A percentile compares a stretch with the other conserved stretches of the same genome.
Conservation (phyloP, 306 rosid species). For the Prunus armeniaca region DNA sequence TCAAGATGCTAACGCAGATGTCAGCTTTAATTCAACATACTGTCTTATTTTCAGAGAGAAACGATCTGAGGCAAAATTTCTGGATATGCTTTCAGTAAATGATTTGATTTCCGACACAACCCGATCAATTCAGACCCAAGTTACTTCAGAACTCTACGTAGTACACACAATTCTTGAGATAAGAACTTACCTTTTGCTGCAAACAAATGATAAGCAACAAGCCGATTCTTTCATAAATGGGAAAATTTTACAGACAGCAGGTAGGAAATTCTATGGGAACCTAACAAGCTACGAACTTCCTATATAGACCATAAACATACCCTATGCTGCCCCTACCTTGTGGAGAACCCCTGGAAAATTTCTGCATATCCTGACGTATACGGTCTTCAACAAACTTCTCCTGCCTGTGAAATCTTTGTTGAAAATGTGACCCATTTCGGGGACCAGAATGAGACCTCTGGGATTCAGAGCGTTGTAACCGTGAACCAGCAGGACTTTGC, state of each 20-base stretch:
- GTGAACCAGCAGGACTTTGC: slow-evolving; percentile 66
- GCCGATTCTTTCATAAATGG: slow-evolving; percentile 41
- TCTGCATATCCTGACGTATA: slow-evolving; percentile 66
- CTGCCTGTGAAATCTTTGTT: slow-evolving; percentile 76
- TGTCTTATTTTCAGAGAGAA: slow-evolving; percentile 63
- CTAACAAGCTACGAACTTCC: slow-evolving; percentile 63
- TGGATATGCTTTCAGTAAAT: slow-evolving; percentile 51
- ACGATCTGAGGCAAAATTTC: slow-evolving; percentile 62
- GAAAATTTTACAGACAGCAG: slow-evolving; percentile 20
- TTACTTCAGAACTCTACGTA: slow-evolving; percentile 52
- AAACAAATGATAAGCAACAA: slow-evolving; percentile 63
- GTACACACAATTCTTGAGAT: slow-evolving; percentile 64
- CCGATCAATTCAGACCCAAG: slow-evolving; percentile 50
- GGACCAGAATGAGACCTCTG: slow-evolving; percentile 75
- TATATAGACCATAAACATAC: slow-evolving; percentile 68
- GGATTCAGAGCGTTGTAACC: slow-evolving; percentile 72
- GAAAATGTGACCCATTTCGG: slow-evolving; percentile 60
- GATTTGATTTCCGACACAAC: slow-evolving; percentile 52
- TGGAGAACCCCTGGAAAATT: slow-evolving; percentile 77
- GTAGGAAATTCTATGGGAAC: slow-evolving; percentile 33
- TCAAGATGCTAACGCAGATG: slow-evolving; percentile 64
- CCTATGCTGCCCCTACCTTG: slow-evolving; percentile 99
- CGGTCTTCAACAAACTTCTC: slow-evolving; percentile 75
- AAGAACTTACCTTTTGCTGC: slow-evolving; percentile 99
- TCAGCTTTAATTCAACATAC: slow-evolving; percentile 72